phyloP scores from a whole-genome alignment of 1,284 basidiomycete species.

The Schizophyllum commune region DNA sequence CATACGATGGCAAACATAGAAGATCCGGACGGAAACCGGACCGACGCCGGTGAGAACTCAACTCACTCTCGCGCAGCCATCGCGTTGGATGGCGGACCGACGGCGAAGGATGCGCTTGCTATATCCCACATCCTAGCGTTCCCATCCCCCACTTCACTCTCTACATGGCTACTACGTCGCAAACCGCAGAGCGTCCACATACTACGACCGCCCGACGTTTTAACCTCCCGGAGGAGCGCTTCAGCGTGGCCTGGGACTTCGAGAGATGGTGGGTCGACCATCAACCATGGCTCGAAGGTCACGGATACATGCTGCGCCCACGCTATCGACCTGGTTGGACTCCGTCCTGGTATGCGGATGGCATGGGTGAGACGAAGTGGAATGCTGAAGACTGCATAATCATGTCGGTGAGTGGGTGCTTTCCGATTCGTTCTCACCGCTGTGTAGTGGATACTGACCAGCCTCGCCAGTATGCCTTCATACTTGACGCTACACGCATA shows the following conservation, averaged over 20 bases:
- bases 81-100: too few species aligned
- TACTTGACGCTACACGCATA: conserved; percentile 24
- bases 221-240: not conserved
- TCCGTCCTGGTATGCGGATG: conserved; percentile 15
- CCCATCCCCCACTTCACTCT: not conserved
- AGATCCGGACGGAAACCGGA: too few species aligned
- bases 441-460: not conserved
- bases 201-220: not conserved
- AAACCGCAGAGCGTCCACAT: not conserved
- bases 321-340: conserved; percentile 23
- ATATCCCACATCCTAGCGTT: too few species aligned
- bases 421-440: not conserved
- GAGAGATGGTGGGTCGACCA: not conserved
- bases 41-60: too few species aligned
- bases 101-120: too few species aligned
- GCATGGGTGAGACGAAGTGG: not conserved
- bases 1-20: too few species aligned
- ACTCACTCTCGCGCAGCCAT: too few species aligned
- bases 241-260: not conserved
- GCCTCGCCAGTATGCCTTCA: not conserved
- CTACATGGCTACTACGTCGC: not conserved
- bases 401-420: not conserved
- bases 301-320: conserved; percentile 22
- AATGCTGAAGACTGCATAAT: not conserved
- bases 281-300: conserved; percentile 3